Percentiles rank a stretch among this genome's conserved stretches.
These are phyloP conservation scores for Lactarius deliciosus DNA, from an alignment of 768 basidiomycete genomes.

Conservation along the genomic window DNA sequence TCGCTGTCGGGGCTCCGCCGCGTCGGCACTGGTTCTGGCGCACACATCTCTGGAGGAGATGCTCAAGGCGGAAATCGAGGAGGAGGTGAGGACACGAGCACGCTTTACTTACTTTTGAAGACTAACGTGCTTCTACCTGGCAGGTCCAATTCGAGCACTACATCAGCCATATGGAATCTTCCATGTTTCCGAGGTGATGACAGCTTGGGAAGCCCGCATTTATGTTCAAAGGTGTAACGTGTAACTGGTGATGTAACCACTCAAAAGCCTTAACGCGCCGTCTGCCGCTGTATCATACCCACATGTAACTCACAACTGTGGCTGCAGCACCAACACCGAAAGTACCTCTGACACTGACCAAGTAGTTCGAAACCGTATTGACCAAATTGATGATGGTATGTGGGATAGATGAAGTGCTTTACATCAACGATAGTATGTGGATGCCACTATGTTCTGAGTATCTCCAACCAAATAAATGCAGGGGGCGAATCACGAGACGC, in stretches of 20 bases:
- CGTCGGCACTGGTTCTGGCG: conserved; percentile 13
- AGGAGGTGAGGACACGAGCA: conserved; percentile 6
- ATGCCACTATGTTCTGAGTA: neutral
- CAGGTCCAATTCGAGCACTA: conserved; percentile 19
- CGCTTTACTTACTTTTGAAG: neutral
- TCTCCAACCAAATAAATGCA: neutral
- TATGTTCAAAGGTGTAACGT: neutral
- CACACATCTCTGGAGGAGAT: conserved; percentile 6
- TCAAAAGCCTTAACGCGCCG: neutral
- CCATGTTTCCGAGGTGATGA: conserved; percentile 19
- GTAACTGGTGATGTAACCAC: no score
- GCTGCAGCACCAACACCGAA: no score
- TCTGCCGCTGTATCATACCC: neutral
- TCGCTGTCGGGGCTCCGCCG: conserved; percentile 12
- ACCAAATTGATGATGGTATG: neutral
- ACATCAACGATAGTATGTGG: neutral
- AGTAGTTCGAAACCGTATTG: neutral
- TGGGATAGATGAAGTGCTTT: neutral
- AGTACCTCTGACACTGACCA: neutral
- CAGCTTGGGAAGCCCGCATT: neutral
- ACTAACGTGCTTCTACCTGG: neutral
- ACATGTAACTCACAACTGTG: neutral
- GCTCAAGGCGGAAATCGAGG: conserved; percentile 15
- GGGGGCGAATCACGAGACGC: neutral
- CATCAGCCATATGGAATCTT: conserved; percentile 12